Evolutionary conservation across 2,329 filamentous ascomycete genomes (phyloP), one percentile per base, ranked within the genome.

Genomic region (Ophiobolus disseminans): DNA sequence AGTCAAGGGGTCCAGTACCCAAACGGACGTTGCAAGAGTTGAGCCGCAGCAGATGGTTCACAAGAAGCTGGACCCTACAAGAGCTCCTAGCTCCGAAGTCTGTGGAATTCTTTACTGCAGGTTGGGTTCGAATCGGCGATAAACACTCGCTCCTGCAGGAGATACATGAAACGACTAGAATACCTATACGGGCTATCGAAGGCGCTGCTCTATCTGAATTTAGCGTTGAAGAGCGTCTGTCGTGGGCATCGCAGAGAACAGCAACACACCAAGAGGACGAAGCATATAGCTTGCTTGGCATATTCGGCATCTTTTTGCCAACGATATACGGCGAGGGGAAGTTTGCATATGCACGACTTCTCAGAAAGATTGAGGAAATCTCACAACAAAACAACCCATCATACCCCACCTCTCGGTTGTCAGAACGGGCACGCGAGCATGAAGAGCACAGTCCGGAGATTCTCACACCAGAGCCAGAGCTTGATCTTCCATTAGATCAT

Each of bases 51-150:
- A 30, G 42, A 21, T 45, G 42, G 42, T 45, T 28, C n/a, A n/a
- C n/a, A n/a, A n/a, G n/a, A n/a, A n/a, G n/a, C n/a, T n/a, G n/a
- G n/a, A n/a, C n/a, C n/a, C 44, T 47, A 11, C 44, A 40, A 26
- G 37, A 47, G 28, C 44, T 47, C 22, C 5, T 47, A 2, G 44
- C 44, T 16, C 44, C 44, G 6, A 20, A n/a, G 10, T 34, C 35
- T 13, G 44, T 47, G 9, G 36, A 40, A 16, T 47, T 47, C 30
- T 40, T 47, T 22, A 36, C 41, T n/a, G 13, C 17, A 16, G 31
- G 37, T 7, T 5, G 20, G 19, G 5, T 26, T 21, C 7, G 17
- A 14, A 30, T 45, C 37, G 30, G 41, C 32, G 19, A 45, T 31
- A 45, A 37, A 16, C n/a, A 5, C 2, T 45, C 32, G 9, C 13